These are phyloP conservation scores for Pittosporum tobira DNA, from an alignment of 129 eudicot genomes.

Conservation along the genomic window DNA sequence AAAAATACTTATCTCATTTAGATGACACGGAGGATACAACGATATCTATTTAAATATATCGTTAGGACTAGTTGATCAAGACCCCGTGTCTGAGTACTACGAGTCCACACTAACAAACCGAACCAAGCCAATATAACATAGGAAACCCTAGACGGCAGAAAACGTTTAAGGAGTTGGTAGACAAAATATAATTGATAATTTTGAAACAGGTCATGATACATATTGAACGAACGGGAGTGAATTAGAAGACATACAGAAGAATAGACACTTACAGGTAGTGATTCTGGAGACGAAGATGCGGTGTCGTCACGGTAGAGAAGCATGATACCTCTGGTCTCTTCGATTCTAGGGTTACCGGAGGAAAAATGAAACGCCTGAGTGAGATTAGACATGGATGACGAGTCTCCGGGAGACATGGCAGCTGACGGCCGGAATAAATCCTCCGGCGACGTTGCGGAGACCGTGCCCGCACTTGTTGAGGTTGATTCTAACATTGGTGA, in stretches of 20 bases:
- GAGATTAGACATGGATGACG: conserved; percentile 24
- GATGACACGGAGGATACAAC: no score
- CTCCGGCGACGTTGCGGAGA: conserved; percentile 30
- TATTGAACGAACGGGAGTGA: neutral
- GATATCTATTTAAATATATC: no score
- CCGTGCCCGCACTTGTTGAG: conserved; percentile 46
- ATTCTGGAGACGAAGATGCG: conserved; percentile 39
- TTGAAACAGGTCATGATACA: neutral
- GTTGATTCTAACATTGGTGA: conserved; percentile 56
- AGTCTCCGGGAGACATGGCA: conserved; percentile 31
- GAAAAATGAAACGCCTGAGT: conserved; percentile 63
- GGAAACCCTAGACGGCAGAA: conserved; percentile 2
- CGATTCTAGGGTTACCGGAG: conserved; percentile 97
- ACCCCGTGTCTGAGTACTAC: no score
- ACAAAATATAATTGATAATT: neutral
- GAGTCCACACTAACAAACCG: no score
- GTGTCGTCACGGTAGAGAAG: conserved; percentile 53
- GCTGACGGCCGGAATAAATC: conserved; percentile 37
- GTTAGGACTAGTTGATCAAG: no score
- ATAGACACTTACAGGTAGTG: conserved; percentile 44
- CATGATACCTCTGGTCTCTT: conserved; percentile 84
- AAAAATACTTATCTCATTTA: no score
- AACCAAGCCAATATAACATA: no score
- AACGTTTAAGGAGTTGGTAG: neutral
- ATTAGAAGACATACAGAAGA: neutral